A percentile compares a stretch with the other conserved stretches of the same genome.
Evolutionary conservation across 2,329 filamentous ascomycete species (phyloP).

Genomic region (Microdochium bolleyi): DNA sequence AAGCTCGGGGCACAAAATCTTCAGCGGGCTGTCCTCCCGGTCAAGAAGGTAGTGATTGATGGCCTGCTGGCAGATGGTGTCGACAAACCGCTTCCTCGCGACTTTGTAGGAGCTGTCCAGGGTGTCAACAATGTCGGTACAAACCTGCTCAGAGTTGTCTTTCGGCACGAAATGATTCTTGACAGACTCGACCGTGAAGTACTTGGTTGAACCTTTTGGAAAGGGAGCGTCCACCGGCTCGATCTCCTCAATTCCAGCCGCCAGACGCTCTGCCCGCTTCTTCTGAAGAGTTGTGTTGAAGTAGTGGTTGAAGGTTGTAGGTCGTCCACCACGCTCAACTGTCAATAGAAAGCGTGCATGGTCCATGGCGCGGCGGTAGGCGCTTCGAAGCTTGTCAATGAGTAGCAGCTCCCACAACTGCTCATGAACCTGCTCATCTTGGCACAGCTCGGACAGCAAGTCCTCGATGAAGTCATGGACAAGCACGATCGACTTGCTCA

Average conservation of each 20-base stretch:
- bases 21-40: conserved; percentile 32
- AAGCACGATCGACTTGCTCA: conserved; percentile 39
- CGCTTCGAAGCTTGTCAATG: conserved; percentile 30
- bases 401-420: conserved; percentile 36
- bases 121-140: conserved; percentile 40
- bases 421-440: conserved; percentile 30
- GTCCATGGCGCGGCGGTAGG: conserved; percentile 38
- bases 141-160: conserved; percentile 16
- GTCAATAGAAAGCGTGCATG: conserved; percentile 43
- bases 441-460: conserved; percentile 32
- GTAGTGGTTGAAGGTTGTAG: conserved; percentile 42
- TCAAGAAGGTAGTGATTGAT: conserved; percentile 34
- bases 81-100: conserved; percentile 40
- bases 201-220: not conserved
- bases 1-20: conserved; percentile 33
- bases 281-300: conserved; percentile 26
- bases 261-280: not conserved
- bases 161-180: not conserved
- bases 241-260: not conserved
- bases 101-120: conserved; percentile 44
- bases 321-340: conserved; percentile 37
- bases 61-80: conserved; percentile 40
- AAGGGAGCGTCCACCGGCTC: not conserved
- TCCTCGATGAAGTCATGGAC: conserved; percentile 44
- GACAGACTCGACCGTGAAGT: not conserved